Percentiles rank a stretch among this genome's conserved stretches.
These are phyloP conservation scores for Debaryomyces nepalensis DNA, from an alignment of 1,139 yeast species.

Conservation along the genomic window DNA sequence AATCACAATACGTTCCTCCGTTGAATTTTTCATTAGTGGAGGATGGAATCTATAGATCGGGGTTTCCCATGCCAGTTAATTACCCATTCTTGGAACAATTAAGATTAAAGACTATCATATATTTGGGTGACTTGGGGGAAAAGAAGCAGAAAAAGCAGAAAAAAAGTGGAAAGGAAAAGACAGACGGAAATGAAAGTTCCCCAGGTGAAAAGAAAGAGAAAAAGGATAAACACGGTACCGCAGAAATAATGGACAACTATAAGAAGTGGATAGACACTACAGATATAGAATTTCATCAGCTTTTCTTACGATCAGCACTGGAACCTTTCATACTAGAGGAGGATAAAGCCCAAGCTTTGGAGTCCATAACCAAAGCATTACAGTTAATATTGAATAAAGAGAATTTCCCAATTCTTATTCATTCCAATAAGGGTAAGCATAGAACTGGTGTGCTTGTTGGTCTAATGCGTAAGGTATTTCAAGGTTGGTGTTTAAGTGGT, in stretches of 20 bases:
- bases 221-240: constrained; percentile 42
- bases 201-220: constrained; percentile 33
- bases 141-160: constrained; percentile 32
- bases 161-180: constrained; percentile 19
- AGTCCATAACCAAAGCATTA: constrained; percentile 63
- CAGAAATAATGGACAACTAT: constrained; percentile 53
- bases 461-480: constrained; percentile 77
- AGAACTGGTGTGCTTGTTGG: constrained; percentile 92
- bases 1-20: constrained; percentile 71
- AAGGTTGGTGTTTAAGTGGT: constrained; percentile 93
- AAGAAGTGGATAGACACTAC: constrained; percentile 65
- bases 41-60: constrained; percentile 85
- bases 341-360: constrained; percentile 41
- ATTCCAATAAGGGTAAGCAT: constrained; percentile 95
- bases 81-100: constrained; percentile 76
- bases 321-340: constrained; percentile 71
- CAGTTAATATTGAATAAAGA: constrained; percentile 66
- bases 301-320: constrained; percentile 70
- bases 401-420: constrained; percentile 85
- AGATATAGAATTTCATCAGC: constrained; percentile 60
- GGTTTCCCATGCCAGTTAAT: constrained; percentile 89
- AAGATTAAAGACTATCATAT: constrained; percentile 76
- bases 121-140: constrained; percentile 69
- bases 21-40: constrained; percentile 88
- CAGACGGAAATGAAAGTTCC: constrained; percentile 16